phyloP scores from a whole-genome alignment of 2,329 filamentous ascomycete genomes.

The Clarireedia paspali region DNA sequence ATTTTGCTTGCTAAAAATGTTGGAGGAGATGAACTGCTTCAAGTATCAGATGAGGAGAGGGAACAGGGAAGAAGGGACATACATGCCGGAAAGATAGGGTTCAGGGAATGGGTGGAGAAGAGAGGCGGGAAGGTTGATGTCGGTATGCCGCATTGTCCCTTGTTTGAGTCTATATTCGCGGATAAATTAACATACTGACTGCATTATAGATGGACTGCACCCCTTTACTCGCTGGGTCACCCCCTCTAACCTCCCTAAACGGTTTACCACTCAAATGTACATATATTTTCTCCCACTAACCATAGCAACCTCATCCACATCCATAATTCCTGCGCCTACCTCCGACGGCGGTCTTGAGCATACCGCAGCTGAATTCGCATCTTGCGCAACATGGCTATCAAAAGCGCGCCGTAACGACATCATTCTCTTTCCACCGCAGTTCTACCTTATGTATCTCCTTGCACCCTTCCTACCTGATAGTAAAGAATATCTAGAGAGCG shows the following conservation, averaged over 20 bases:
- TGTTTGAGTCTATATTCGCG: background rate
- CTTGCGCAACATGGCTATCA: conserved; percentile 60
- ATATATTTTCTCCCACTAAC: conserved; percentile 61
- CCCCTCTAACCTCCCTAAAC: conserved; percentile 59
- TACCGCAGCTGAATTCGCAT: conserved; percentile 72
- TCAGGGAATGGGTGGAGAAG: conserved; percentile 54
- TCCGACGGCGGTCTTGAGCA: conserved; percentile 58
- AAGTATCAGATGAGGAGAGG: conserved; percentile 50
- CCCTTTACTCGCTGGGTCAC: conserved; percentile 94
- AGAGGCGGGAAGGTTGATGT: conserved; percentile 57
- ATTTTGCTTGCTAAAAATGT: conserved; percentile 55
- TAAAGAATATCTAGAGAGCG: conserved; percentile 11
- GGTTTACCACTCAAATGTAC: conserved; percentile 97
- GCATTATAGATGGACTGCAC: conserved; percentile 49
- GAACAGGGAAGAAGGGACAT: conserved; percentile 61
- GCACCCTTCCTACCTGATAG: conserved; percentile 39
- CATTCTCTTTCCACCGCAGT: conserved; percentile 86
- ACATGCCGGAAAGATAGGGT: conserved; percentile 57
- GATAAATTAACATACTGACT: background rate
- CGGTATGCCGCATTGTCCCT: conserved; percentile 38
- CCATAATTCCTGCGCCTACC: conserved; percentile 46
- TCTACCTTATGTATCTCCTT: conserved; percentile 60
- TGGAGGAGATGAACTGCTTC: conserved; percentile 44
- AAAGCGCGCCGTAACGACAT: conserved; percentile 58
- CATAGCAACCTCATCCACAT: conserved; percentile 21